Percentiles rank a stretch among this genome's conserved stretches.
Conservation (phyloP, 345 rosid species). For the Murraya paniculata region DNA sequence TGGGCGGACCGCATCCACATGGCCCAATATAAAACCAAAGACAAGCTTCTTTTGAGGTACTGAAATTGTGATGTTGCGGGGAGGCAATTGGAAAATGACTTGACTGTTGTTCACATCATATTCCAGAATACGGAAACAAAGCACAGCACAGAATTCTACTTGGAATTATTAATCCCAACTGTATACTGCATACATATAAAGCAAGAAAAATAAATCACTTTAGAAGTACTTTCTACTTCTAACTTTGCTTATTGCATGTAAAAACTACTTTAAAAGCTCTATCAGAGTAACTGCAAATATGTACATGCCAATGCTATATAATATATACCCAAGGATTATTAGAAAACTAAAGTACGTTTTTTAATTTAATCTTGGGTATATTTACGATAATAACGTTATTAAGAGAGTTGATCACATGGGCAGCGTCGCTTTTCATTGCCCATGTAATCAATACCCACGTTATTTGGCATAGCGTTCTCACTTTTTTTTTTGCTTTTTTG, state of each 20-base stretch:
- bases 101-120: neutral
- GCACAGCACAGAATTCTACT: neutral
- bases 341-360: neutral
- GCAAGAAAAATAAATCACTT: neutral
- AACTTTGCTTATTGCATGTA: neutral
- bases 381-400: too few species aligned
- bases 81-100: neutral
- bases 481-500: too few species aligned
- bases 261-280: neutral
- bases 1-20: neutral
- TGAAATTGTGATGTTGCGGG: neutral
- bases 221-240: neutral
- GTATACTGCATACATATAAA: neutral
- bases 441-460: too few species aligned
- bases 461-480: too few species aligned
- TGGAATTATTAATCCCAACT: neutral
- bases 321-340: neutral
- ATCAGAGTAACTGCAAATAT: neutral
- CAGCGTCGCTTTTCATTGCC: too few species aligned
- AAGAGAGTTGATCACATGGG: too few species aligned
- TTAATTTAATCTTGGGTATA: too few species aligned
- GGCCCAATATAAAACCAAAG: neutral
- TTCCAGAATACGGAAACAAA: neutral
- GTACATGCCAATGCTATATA: neutral
- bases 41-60: neutral